Conservation (phyloP, 2,329 filamentous ascomycete genomes). For the Cercospora sojina region DNA sequence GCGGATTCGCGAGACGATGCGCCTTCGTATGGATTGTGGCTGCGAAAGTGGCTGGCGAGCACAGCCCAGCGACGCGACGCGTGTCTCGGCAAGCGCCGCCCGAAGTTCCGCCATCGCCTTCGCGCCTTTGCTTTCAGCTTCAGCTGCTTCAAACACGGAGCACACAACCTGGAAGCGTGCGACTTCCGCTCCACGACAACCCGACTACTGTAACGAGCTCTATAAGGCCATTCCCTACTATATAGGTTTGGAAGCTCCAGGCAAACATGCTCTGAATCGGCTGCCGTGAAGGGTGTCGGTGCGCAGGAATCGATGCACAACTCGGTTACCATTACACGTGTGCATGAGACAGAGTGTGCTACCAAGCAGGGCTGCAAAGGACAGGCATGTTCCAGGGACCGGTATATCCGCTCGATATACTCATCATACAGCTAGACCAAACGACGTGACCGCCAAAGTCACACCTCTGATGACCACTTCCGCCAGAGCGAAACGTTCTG, state of each 20-base stretch:
- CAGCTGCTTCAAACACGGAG: background rate
- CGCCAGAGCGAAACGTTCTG: too few relatives aligned
- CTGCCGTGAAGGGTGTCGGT: too few relatives aligned
- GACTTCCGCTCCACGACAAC: too few relatives aligned
- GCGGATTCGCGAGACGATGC: background rate
- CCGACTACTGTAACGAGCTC: too few relatives aligned
- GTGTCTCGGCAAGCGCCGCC: background rate
- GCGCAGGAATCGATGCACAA: too few relatives aligned
- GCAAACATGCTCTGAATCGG: too few relatives aligned
- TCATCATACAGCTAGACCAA: background rate
- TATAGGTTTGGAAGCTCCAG: too few relatives aligned
- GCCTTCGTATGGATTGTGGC: background rate
- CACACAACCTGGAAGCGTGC: background rate
- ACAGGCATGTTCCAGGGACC: background rate
- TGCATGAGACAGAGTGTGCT: background rate
- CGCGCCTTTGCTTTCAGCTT: background rate
- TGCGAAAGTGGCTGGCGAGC: background rate
- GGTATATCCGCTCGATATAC: too few relatives aligned
- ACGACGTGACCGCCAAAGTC: background rate
- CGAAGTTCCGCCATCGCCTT: background rate
- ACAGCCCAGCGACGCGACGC: background rate
- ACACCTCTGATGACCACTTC: too few relatives aligned
- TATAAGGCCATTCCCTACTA: too few relatives aligned
- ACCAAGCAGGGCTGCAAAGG: background rate
- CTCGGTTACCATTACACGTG: too few relatives aligned